Percentiles rank a stretch among this genome's conserved stretches.
Evolutionary conservation across 1,284 basidiomycete species (phyloP).

Genomic region (Microbotryum silenes-acaulis): DNA sequence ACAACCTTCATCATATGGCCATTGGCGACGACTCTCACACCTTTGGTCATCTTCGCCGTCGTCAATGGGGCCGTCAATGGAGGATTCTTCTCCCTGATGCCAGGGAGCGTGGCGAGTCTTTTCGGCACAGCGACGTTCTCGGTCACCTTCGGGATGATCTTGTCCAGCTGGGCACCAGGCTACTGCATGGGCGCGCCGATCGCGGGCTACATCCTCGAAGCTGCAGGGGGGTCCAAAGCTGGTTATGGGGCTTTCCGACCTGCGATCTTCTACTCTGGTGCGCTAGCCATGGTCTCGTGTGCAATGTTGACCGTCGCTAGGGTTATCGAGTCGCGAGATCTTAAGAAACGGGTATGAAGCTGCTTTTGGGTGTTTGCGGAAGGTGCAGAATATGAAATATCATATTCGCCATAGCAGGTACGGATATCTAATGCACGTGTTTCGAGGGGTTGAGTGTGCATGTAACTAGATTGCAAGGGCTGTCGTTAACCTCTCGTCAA

Average conservation of each 20-base stretch:
- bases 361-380: no score
- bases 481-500: no score
- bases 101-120: constrained; percentile 12
- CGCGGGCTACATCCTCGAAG: constrained; percentile 13
- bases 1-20: constrained; percentile 19
- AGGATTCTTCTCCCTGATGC: constrained; percentile 23
- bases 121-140: constrained; percentile 13
- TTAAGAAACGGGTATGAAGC: no score
- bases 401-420: no score
- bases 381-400: no score
- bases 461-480: no score
- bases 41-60: constrained; percentile 17
- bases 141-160: constrained; percentile 13
- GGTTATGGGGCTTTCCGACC: constrained; percentile 17
- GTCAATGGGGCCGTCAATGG: constrained; percentile 22
- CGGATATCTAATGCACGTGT: no score
- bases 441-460: no score
- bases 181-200: constrained; percentile 16
- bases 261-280: constrained; percentile 29
- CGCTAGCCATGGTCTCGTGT: constrained; percentile 11
- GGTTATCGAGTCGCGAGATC: no score
- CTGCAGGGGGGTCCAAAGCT: constrained; percentile 9
- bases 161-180: constrained; percentile 2
- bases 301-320: no score
- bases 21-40: constrained; percentile 6